Base-by-base conservation (phyloP, 2,329 filamentous ascomycete species). In the Pseudogymnoascus sp. region DNA sequence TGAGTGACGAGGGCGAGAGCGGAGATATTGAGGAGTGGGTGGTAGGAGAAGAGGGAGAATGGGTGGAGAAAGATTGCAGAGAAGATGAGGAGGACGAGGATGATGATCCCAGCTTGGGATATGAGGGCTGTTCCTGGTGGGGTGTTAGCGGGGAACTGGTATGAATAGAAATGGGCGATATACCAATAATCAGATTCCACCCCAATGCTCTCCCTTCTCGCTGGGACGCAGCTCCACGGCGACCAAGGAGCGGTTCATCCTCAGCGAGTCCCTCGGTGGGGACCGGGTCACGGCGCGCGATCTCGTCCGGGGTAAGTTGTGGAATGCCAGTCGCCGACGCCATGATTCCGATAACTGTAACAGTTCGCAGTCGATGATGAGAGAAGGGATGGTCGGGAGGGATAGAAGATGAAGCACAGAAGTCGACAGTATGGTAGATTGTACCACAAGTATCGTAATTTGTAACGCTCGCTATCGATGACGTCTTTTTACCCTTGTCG, bases 21-120 rank as follows among this genome's bases (percentile, higher is more conserved):
- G 63, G 88, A 67, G 9, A 78, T 80, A 76, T 83, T 80, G 63
- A 87, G 79, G 72, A 97, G 86, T 6, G 93, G 93, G 74, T 97
- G 93, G 7, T 88, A 85, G 15, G 91, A 92, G 81, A 97, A 96
- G 69, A 96, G 85, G 39, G 90, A 89, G 65, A 95, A 72, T 31
- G 78, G 66, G 62, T 87, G 74, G 42, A 85, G 82, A 71, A 96
- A 84, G 66, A 97, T 83, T 62, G 83, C 83, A 51, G 84, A 84
- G 91, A 91, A 96, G 67, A 96, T 81, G 62, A 93, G 84, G 36
- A 84, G 84, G 58, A 86, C 79, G 65, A 97, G 83, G 66, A 96
- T 83, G 76, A 91, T 78, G 62, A 87, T 84, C 62, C 91, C 93
- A 44, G 84, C 81, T 76, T 97, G 92, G 41, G 91, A 90, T 64